phyloP scores from a whole-genome alignment of 257 asterid genomes.

The Solanum pinnatisectum region DNA sequence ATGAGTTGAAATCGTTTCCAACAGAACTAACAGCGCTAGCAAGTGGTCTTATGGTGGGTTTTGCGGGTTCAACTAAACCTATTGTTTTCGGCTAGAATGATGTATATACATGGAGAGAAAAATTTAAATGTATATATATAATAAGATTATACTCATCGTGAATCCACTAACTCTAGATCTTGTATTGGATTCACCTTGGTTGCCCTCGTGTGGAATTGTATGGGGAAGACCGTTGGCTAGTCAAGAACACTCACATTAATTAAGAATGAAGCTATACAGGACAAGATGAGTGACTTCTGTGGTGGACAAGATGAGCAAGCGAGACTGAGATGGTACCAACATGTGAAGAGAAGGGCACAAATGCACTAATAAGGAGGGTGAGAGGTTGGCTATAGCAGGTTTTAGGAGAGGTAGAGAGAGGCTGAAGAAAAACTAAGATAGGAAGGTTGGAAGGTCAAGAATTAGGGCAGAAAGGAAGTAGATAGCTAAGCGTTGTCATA shows the following conservation, averaged over 20 bases:
- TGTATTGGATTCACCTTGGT: not conserved
- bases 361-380: not conserved
- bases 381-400: not conserved
- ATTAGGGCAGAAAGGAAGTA: too few species aligned
- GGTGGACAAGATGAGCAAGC: not conserved
- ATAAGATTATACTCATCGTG: not conserved
- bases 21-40: not conserved
- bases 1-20: not conserved
- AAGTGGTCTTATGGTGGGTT: not conserved
- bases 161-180: not conserved
- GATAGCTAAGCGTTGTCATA: not conserved
- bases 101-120: not conserved
- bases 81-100: not conserved
- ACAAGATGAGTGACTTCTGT: not conserved
- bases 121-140: not conserved
- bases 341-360: not conserved
- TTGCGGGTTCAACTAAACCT: not conserved
- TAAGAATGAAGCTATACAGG: not conserved
- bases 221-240: not conserved
- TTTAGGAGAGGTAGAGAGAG: not conserved
- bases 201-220: not conserved
- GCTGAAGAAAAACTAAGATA: not conserved
- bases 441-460: not conserved
- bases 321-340: not conserved
- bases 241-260: not conserved